phyloP scores from a whole-genome alignment of 148 eudicot genomes.

The Hydrangea macrophylla region DNA sequence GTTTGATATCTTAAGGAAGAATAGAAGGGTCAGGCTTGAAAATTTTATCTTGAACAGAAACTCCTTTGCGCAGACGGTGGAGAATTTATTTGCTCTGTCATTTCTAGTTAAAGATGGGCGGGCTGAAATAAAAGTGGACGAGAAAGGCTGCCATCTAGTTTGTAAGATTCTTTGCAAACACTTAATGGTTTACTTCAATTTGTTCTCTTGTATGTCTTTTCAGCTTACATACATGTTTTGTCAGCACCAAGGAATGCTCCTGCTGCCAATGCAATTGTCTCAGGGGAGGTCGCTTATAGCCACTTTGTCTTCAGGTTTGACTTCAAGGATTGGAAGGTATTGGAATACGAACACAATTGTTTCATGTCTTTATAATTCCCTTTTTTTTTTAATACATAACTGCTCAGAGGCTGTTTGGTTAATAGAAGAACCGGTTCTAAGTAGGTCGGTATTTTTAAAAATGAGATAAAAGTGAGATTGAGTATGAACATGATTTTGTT shows the following conservation, averaged over 20 bases:
- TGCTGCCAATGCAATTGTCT: constrained; percentile 60
- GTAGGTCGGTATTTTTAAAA: too few species aligned
- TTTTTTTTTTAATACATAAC: neutral
- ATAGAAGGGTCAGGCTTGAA: constrained; percentile 65
- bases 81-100: constrained; percentile 86
- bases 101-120: constrained; percentile 92
- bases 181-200: neutral
- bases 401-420: too few species aligned
- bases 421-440: too few species aligned
- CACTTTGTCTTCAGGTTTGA: constrained; percentile 91
- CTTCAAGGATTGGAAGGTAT: constrained; percentile 88
- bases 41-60: constrained; percentile 59
- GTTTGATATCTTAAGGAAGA: constrained; percentile 65
- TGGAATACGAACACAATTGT: neutral
- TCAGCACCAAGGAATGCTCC: constrained; percentile 96
- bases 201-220: neutral
- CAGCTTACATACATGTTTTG: neutral
- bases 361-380: neutral
- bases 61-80: constrained; percentile 89
- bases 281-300: constrained; percentile 63
- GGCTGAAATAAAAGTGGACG: constrained; percentile 59
- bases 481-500: too few species aligned
- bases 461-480: too few species aligned
- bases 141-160: constrained; percentile 66
- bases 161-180: constrained; percentile 48